phyloP scores from a whole-genome alignment of 1,284 basidiomycete genomes.

The Grifola frondosa region DNA sequence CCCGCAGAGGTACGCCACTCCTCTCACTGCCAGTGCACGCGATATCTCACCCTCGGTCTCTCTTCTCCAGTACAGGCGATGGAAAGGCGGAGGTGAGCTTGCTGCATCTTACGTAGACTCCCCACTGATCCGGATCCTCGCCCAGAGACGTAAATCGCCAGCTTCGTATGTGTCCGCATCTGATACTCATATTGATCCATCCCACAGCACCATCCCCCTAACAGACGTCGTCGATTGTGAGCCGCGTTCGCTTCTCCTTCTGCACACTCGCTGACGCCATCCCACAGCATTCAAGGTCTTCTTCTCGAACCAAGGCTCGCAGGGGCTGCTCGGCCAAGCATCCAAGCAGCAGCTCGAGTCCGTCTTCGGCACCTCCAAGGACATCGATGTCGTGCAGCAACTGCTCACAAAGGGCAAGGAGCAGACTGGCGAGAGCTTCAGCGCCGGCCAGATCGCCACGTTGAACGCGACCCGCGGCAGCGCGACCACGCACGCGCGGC shows the following conservation, averaged over 20 bases:
- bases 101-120: constrained; percentile 10
- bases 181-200: constrained; percentile 10
- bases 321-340: constrained; percentile 66
- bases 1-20: constrained; percentile 53
- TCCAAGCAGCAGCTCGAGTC: constrained; percentile 79
- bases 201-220: constrained; percentile 60
- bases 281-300: constrained; percentile 44
- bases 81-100: constrained; percentile 70
- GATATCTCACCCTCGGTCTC: constrained; percentile 10
- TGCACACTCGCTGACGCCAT: constrained; percentile 29
- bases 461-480: constrained; percentile 43
- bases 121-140: constrained; percentile 18
- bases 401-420: constrained; percentile 63
- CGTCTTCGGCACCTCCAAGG: constrained; percentile 63
- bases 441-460: constrained; percentile 24
- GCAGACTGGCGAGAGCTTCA: constrained; percentile 49
- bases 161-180: constrained; percentile 5
- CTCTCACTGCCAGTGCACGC: constrained; percentile 6
- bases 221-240: constrained; percentile 74
- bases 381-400: constrained; percentile 56
- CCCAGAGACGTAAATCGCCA: constrained; percentile 68
- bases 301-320: constrained; percentile 65
- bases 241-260: constrained; percentile 27
- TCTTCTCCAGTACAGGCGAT: constrained; percentile 64
- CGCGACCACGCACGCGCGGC: constrained; percentile 42